phyloP scores from a whole-genome alignment of 2,329 filamentous ascomycete genomes.

The Incumbomyces delicatus region DNA sequence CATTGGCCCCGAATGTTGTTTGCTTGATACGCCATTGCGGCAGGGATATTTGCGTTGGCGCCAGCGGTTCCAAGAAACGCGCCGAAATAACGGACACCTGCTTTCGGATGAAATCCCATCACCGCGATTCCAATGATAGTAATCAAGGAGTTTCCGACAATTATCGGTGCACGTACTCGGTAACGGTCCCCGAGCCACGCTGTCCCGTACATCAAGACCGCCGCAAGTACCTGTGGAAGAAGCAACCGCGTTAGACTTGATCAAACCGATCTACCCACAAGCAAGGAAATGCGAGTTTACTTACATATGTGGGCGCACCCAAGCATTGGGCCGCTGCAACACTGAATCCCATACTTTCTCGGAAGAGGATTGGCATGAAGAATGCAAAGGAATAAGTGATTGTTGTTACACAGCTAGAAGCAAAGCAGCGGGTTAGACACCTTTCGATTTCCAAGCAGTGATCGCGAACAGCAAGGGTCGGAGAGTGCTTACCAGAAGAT shows the following conservation, averaged over 20 bases:
- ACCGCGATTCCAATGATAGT: constrained; percentile 55
- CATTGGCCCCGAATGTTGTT: constrained; percentile 83
- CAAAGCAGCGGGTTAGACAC: too few species aligned
- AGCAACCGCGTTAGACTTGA: too few species aligned
- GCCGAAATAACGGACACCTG: constrained; percentile 57
- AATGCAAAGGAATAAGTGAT: constrained; percentile 67
- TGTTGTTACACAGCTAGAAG: constrained; percentile 49
- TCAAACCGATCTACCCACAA: too few species aligned
- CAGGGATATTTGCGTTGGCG: constrained; percentile 65
- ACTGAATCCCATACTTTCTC: constrained; percentile 51
- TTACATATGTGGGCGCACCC: constrained; percentile 56
- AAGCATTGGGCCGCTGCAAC: constrained; percentile 59
- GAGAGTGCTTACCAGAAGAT: constrained; percentile 29
- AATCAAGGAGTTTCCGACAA: constrained; percentile 56
- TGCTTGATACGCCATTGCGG: constrained; percentile 66
- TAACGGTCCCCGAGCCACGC: constrained; percentile 60
- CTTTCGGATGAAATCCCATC: constrained; percentile 28
- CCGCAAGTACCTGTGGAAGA: constrained; percentile 35
- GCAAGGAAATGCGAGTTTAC: too few species aligned
- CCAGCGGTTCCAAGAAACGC: constrained; percentile 65
- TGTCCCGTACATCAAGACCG: constrained; percentile 48
- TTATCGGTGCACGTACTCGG: constrained; percentile 54
- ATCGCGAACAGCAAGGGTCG: not conserved
- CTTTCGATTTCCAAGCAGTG: not conserved
- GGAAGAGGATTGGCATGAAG: constrained; percentile 67